Conservation (phyloP, 1,284 basidiomycete genomes). For the Uromyces viciae-fabae region DNA sequence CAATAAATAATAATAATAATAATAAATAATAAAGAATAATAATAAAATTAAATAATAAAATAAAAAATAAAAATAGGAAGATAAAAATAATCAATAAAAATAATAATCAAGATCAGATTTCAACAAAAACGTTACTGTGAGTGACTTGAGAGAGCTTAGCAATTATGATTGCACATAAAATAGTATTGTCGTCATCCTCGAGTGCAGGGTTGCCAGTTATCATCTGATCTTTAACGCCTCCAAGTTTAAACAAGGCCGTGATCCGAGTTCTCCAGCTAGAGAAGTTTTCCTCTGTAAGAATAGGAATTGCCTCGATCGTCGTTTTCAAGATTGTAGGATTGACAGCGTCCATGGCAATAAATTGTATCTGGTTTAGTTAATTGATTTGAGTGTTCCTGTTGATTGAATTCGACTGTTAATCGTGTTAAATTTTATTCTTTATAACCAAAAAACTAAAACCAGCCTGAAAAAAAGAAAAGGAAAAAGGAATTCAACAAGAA, state of each 20-base stretch:
- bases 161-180: neutral
- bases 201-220: neutral
- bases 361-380: neutral
- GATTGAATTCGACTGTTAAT: neutral
- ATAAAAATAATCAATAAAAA: too few species aligned
- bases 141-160: neutral
- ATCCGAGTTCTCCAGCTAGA: neutral
- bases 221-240: neutral
- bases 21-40: too few species aligned
- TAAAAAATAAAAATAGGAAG: too few species aligned
- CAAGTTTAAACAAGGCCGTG: neutral
- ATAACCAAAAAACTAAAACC: too few species aligned
- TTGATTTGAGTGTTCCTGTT: neutral
- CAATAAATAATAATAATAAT: too few species aligned
- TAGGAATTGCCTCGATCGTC: neutral
- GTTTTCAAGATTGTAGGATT: neutral
- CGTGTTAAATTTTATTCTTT: neutral
- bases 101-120: too few species aligned
- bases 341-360: neutral
- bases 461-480: too few species aligned
- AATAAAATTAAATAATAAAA: too few species aligned
- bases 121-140: neutral
- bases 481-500: too few species aligned
- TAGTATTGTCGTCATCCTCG: neutral
- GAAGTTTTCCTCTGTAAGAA: neutral